Evolutionary conservation across 768 basidiomycete species (phyloP).

Genomic region (Lentinus tigrinus): DNA sequence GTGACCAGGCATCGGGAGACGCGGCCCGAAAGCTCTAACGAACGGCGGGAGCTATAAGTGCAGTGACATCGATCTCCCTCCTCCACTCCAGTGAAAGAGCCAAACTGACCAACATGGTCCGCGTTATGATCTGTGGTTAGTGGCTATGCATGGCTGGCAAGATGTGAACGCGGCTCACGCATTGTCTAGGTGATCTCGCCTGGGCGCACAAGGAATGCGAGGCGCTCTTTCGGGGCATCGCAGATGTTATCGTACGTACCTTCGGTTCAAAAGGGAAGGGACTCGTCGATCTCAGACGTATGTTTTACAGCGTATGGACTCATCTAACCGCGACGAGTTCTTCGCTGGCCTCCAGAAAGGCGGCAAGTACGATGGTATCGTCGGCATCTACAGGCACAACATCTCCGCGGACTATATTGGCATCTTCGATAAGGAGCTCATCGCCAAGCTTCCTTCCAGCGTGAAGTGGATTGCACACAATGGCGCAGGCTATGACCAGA

Average conservation of each 20-base stretch:
- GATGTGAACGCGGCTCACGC: not conserved
- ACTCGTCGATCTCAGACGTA: not conserved
- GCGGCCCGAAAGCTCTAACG: too few relatives aligned
- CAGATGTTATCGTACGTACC: constrained; percentile 72
- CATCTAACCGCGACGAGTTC: constrained; percentile 58
- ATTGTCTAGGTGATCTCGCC: constrained; percentile 52
- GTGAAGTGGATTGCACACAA: constrained; percentile 91
- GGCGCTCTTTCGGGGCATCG: constrained; percentile 60
- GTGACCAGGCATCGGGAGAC: too few relatives aligned
- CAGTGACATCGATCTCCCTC: too few relatives aligned
- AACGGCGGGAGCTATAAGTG: too few relatives aligned
- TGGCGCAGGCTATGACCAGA: constrained; percentile 90
- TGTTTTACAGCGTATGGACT: constrained; percentile 16
- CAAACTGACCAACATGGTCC: constrained; percentile 16
- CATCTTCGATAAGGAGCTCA: constrained; percentile 76
- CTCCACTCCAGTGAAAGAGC: too few relatives aligned
- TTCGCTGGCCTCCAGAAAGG: constrained; percentile 58
- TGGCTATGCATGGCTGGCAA: not conserved
- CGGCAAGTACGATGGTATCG: constrained; percentile 72
- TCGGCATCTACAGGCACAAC: constrained; percentile 82
- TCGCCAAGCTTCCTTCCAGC: constrained; percentile 59
- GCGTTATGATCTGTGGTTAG: constrained; percentile 23
- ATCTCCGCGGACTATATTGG: constrained; percentile 64
- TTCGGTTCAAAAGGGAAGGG: not conserved
- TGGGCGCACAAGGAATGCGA: constrained; percentile 81